Conservation (phyloP, 1,284 basidiomycete genomes). For the Singerocomus rubriflavus region DNA sequence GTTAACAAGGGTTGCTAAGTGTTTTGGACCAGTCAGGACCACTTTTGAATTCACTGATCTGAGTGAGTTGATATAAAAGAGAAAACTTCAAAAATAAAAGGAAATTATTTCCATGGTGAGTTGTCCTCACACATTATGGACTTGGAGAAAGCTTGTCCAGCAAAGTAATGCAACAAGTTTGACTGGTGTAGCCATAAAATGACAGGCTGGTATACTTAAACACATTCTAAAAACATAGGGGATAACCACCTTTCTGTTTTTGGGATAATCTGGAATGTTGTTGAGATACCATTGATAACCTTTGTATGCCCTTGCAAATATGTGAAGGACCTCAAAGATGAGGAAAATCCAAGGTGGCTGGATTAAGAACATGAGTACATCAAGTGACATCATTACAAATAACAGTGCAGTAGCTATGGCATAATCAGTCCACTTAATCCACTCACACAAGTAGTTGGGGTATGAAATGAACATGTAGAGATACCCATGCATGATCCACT, state of each 20-base stretch:
- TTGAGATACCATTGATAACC: slow-evolving; percentile 80
- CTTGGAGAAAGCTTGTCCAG: too few species aligned
- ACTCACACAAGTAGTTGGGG: slow-evolving; percentile 93
- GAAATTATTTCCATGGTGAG: too few species aligned
- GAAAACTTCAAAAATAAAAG: too few species aligned
- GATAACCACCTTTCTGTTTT: slow-evolving; percentile 59
- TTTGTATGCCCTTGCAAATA: slow-evolving; percentile 77
- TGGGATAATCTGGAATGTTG: slow-evolving; percentile 70
- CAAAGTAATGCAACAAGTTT: too few species aligned
- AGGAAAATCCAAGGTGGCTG: slow-evolving; percentile 79
- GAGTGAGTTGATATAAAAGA: too few species aligned
- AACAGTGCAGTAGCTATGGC: slow-evolving; percentile 60
- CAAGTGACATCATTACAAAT: slow-evolving; percentile 31
- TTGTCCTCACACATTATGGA: too few species aligned
- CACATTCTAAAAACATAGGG: slow-evolving; percentile 51
- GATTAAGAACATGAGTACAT: slow-evolving; percentile 39
- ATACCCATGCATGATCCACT: slow-evolving; percentile 80
- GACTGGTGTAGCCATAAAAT: too few species aligned
- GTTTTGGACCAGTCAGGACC: too few species aligned
- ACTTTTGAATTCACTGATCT: too few species aligned
- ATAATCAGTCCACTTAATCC: slow-evolving; percentile 83
- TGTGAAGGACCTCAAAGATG: slow-evolving; percentile 62
- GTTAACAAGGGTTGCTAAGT: too few species aligned
- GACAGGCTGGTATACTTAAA: too few species aligned
- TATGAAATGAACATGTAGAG: slow-evolving; percentile 82